A percentile compares a stretch with the other conserved stretches of the same genome.
phyloP scores from a whole-genome alignment of 2,329 filamentous ascomycete genomes.

The Botrytis cinerea region DNA sequence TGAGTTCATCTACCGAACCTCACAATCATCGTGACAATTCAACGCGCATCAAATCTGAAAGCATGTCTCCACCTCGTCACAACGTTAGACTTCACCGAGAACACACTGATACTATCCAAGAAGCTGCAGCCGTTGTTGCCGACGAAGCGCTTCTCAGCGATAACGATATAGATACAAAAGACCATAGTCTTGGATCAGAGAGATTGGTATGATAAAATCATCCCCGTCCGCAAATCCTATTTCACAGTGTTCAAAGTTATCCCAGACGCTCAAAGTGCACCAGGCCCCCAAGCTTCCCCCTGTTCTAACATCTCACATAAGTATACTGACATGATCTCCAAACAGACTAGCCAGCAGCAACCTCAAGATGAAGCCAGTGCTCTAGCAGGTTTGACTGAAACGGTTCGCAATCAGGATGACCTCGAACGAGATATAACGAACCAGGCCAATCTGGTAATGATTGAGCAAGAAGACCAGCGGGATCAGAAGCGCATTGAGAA shows the following conservation, averaged over 20 bases:
- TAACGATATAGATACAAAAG: slow-evolving; percentile 12
- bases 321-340: slow-evolving; percentile 7
- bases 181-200: slow-evolving; percentile 63
- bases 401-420: slow-evolving; percentile 83
- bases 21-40: neutral
- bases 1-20: slow-evolving; percentile 12
- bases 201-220: slow-evolving; percentile 51
- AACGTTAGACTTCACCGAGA: slow-evolving; percentile 30
- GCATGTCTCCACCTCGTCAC: slow-evolving; percentile 10
- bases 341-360: slow-evolving; percentile 59
- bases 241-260: neutral
- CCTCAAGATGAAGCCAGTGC: slow-evolving; percentile 39
- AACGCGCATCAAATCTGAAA: slow-evolving; percentile 17
- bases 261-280: neutral
- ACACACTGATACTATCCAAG: slow-evolving; percentile 33
- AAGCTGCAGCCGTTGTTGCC: slow-evolving; percentile 32
- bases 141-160: slow-evolving; percentile 30
- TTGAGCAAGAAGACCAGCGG: slow-evolving; percentile 63
- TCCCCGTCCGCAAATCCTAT: neutral
- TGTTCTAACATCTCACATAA: neutral
- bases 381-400: slow-evolving; percentile 63
- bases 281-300: neutral
- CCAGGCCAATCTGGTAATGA: slow-evolving; percentile 60
- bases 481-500: slow-evolving; percentile 65
- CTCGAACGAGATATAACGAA: slow-evolving; percentile 81